These are phyloP conservation scores for Colletotrichum incanum DNA, from an alignment of 2,329 filamentous ascomycete genomes.

Conservation along the genomic window DNA sequence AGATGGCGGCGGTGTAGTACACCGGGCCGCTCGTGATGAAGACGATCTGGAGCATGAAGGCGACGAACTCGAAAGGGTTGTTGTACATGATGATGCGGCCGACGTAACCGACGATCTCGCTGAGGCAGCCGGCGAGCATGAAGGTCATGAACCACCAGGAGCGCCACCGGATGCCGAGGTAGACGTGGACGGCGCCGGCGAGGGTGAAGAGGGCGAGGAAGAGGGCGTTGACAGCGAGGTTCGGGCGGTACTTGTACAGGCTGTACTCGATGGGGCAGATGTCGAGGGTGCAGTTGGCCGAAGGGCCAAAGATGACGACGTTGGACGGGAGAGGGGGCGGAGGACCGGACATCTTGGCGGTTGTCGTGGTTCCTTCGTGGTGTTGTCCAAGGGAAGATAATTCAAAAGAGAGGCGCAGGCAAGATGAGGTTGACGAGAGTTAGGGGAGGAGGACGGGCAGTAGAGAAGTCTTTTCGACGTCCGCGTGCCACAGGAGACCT, in stretches of 20 bases:
- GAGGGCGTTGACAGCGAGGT: constrained; percentile 57
- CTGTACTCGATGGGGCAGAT: constrained; percentile 62
- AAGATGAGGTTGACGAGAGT: neutral
- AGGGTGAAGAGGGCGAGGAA: constrained; percentile 63
- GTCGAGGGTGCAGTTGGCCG: constrained; percentile 65
- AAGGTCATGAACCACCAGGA: constrained; percentile 64
- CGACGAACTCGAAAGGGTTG: constrained; percentile 71
- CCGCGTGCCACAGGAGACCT: neutral
- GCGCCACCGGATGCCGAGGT: constrained; percentile 63
- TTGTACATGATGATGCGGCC: constrained; percentile 71
- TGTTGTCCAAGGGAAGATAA: neutral
- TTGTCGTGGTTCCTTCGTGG: neutral
- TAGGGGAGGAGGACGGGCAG: neutral
- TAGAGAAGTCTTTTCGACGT: neutral
- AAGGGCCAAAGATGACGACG: constrained; percentile 59
- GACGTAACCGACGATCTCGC: constrained; percentile 74
- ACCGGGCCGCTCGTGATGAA: constrained; percentile 69
- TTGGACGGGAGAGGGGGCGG: constrained; percentile 33
- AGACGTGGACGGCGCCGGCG: constrained; percentile 62
- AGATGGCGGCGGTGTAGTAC: constrained; percentile 74
- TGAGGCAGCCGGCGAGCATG: constrained; percentile 70
- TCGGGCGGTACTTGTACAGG: constrained; percentile 64
- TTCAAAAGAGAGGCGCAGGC: neutral
- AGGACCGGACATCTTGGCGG: constrained; percentile 45
- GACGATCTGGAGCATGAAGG: constrained; percentile 77